Conservation (phyloP, 73 alveolate species). For the Paramecium sonneborni region DNA sequence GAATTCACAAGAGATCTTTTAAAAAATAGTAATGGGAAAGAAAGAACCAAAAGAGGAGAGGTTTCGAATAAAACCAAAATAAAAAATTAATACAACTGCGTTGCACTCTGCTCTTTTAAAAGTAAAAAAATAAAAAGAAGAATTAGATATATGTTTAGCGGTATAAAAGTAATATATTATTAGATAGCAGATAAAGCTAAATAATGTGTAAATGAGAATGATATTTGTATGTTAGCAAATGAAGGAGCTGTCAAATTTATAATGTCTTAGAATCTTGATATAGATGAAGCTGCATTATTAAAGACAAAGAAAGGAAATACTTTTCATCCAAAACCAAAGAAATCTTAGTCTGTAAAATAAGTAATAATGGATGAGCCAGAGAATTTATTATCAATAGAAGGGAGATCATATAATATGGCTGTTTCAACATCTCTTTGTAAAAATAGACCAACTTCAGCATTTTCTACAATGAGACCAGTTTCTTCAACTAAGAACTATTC, state of each 20-base stretch:
- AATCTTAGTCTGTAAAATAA: not conserved
- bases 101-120: conserved; percentile 15
- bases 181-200: conserved; percentile 53
- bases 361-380: conserved; percentile 12
- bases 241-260: conserved; percentile 16
- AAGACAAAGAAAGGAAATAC: conserved; percentile 1
- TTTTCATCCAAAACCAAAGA: not conserved
- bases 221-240: conserved; percentile 56
- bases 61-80: conserved; percentile 40
- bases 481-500: conserved; percentile 36
- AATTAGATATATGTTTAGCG: not conserved
- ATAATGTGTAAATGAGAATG: conserved; percentile 44
- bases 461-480: conserved; percentile 49
- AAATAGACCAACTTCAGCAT: conserved; percentile 50
- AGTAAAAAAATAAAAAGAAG: conserved; percentile 32
- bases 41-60: conserved; percentile 42
- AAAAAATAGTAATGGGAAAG: not conserved
- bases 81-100: conserved; percentile 49
- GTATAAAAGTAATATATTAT: not conserved
- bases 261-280: not conserved
- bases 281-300: conserved; percentile 22
- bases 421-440: conserved; percentile 14
- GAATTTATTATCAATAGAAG: conserved; percentile 18
- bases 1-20: conserved; percentile 50
- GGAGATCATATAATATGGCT: conserved; percentile 24